phyloP scores from a whole-genome alignment of 2,329 filamentous ascomycete species.

The Ceratocystis cacaofunesta region DNA sequence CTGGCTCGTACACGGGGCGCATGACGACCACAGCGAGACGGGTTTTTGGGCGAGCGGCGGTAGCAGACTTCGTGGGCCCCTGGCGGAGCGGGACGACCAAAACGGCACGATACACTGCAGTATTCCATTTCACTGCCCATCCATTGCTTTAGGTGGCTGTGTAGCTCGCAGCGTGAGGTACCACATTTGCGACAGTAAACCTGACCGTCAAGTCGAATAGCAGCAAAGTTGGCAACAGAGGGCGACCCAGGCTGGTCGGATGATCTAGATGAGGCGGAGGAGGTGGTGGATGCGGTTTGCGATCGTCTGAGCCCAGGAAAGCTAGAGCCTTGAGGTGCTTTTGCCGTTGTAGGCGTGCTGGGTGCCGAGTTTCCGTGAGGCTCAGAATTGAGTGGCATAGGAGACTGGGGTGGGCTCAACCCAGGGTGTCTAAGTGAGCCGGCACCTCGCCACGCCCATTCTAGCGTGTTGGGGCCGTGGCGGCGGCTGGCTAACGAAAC shows the following conservation, averaged over 20 bases:
- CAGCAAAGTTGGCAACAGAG: constrained; percentile 26
- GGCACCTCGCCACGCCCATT: constrained; percentile 48
- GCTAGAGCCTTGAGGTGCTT: constrained; percentile 10
- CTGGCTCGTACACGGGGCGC: constrained; percentile 12
- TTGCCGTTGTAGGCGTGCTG: constrained; percentile 7
- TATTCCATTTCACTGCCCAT: constrained; percentile 43
- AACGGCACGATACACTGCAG: constrained; percentile 44
- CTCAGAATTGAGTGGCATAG: constrained; percentile 1
- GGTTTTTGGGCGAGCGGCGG: constrained; percentile 45
- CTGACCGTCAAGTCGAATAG: constrained; percentile 40
- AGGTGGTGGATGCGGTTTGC: constrained; percentile 5
- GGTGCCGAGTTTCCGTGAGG: not conserved
- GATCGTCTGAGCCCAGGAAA: not conserved
- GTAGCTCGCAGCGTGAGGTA: constrained; percentile 45
- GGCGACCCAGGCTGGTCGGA: constrained; percentile 14
- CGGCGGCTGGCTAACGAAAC: constrained; percentile 44
- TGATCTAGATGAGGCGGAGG: constrained; percentile 10
- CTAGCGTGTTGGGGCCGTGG: constrained; percentile 45
- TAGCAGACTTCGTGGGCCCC: constrained; percentile 39
- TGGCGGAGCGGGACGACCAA: constrained; percentile 33
- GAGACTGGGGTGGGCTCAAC: constrained; percentile 12
- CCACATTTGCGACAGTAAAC: constrained; percentile 49
- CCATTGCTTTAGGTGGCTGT: constrained; percentile 46
- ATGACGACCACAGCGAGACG: constrained; percentile 43
- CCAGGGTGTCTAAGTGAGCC: constrained; percentile 28